These are phyloP conservation scores for Chalaropsis thielavioides DNA, from an alignment of 2,329 filamentous ascomycete species.

Conservation along the genomic window DNA sequence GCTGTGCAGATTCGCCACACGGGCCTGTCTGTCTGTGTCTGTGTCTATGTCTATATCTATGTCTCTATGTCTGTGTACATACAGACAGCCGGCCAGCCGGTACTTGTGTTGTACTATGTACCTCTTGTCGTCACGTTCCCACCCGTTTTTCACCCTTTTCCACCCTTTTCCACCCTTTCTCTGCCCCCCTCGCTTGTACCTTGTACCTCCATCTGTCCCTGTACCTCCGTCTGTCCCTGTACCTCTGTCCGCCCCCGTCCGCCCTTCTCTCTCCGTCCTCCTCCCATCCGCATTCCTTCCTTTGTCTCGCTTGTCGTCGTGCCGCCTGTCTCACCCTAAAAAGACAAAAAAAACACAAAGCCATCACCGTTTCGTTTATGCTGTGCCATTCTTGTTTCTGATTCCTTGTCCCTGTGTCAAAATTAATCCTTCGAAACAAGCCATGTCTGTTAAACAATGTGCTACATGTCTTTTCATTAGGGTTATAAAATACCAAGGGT, in stretches of 20 bases:
- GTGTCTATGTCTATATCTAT: too few relatives aligned
- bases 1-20: too few relatives aligned
- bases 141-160: not conserved
- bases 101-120: too few relatives aligned
- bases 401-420: too few relatives aligned
- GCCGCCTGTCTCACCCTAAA: not conserved
- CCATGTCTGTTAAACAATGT: too few relatives aligned
- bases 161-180: not conserved
- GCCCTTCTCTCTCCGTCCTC: not conserved
- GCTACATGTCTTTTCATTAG: too few relatives aligned
- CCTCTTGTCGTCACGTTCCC: not conserved
- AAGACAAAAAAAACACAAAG: not conserved
- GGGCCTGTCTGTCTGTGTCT: too few relatives aligned
- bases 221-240: not conserved
- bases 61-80: too few relatives aligned
- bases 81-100: too few relatives aligned
- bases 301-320: not conserved
- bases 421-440: too few relatives aligned
- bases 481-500: not conserved
- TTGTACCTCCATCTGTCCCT: not conserved
- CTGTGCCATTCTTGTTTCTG: too few relatives aligned
- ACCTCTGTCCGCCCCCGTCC: not conserved
- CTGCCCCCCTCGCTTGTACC: not conserved
- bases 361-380: too few relatives aligned
- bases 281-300: not conserved